These are phyloP conservation scores for Capsicum baccatum DNA, from an alignment of 257 asterid species.

Conservation along the genomic window DNA sequence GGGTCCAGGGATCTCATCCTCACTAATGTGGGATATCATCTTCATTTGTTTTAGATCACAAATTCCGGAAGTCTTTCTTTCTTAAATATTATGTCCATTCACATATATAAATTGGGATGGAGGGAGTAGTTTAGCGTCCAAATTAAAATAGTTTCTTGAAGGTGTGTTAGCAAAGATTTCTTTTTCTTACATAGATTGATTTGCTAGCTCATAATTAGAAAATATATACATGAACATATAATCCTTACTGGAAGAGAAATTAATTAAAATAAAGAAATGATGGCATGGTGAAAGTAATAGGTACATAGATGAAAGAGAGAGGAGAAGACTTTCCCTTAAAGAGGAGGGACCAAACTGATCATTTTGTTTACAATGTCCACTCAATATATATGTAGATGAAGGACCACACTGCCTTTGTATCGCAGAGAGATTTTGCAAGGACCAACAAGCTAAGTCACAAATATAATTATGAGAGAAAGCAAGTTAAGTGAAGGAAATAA, in stretches of 20 bases:
- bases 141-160: neutral
- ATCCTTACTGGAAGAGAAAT: too few relatives aligned
- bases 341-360: conserved; percentile 45
- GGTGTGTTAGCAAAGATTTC: neutral
- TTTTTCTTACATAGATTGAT: neutral
- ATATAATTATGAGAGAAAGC: neutral
- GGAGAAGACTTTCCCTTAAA: conserved; percentile 1
- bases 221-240: too few relatives aligned
- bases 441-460: neutral
- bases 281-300: neutral
- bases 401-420: conserved; percentile 40
- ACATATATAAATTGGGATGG: neutral
- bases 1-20: neutral
- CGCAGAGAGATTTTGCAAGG: conserved; percentile 32
- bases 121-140: neutral
- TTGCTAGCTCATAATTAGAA: neutral
- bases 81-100: neutral
- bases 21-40: neutral
- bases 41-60: too few relatives aligned
- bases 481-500: neutral
- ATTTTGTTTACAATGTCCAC: conserved; percentile 35
- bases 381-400: conserved; percentile 22
- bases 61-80: neutral
- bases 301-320: conserved; percentile 27
- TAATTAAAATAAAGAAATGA: too few relatives aligned